A percentile compares a stretch with the other conserved stretches of the same genome.
Evolutionary conservation across 352 stramenopile genomes (phyloP).

Genomic region (Achlya hypogyna): DNA sequence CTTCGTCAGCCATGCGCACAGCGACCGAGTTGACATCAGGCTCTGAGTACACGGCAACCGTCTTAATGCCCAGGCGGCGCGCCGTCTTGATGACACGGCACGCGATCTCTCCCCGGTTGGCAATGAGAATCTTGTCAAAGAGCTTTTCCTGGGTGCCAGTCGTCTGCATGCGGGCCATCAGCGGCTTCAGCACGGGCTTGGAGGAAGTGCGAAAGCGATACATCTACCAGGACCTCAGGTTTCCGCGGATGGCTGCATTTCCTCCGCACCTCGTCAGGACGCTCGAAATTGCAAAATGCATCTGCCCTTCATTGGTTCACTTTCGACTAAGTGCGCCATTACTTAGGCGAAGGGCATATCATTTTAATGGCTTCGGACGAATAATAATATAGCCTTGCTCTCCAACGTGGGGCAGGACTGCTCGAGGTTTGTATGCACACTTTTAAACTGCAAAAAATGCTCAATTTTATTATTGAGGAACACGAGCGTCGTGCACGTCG

Average conservation of each 20-base stretch:
- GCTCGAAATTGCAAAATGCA: conserved; percentile 2
- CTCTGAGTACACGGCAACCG: conserved; percentile 91
- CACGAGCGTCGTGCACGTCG: no score
- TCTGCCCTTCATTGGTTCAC: background rate
- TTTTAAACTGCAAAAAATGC: no score
- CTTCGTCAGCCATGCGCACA: conserved; percentile 80
- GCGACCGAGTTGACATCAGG: conserved; percentile 80
- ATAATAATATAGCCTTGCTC: no score
- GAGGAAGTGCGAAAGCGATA: background rate
- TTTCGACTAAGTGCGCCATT: background rate
- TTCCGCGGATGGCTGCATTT: background rate
- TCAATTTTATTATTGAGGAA: no score
- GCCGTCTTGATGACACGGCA: conserved; percentile 90
- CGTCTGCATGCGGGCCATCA: background rate
- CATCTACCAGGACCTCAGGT: background rate
- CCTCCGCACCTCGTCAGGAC: background rate
- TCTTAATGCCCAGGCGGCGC: conserved; percentile 84
- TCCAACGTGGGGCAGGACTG: no score
- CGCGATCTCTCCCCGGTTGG: conserved; percentile 91
- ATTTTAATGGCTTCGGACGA: background rate
- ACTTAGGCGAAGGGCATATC: background rate
- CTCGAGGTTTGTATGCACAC: no score
- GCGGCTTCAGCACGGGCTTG: background rate
- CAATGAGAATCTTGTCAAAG: conserved; percentile 89
- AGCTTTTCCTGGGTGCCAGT: conserved; percentile 35